phyloP scores from a whole-genome alignment of 2,329 filamentous ascomycete genomes.

The Xylaria sp. region DNA sequence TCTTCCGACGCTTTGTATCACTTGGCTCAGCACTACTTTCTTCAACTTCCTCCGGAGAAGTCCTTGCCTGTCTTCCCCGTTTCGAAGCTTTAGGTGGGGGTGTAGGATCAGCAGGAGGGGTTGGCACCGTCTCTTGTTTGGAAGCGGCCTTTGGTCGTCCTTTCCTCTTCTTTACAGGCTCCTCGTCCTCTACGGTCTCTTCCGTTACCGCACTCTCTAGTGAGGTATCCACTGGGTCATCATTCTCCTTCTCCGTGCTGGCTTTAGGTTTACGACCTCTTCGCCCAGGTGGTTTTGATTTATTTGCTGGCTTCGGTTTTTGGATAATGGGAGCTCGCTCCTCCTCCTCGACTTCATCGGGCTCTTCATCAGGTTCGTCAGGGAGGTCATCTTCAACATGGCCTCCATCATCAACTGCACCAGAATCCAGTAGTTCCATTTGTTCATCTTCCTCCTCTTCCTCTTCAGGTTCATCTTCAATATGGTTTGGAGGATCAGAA shows the following conservation, averaged over 20 bases:
- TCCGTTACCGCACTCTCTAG: constrained; percentile 15
- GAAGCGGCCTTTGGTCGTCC: constrained; percentile 36
- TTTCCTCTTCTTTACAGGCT: constrained; percentile 36
- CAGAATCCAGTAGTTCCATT: constrained; percentile 34
- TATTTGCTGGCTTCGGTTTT: constrained; percentile 33
- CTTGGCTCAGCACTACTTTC: constrained; percentile 32
- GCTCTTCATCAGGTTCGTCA: constrained; percentile 31
- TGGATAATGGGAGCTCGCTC: constrained; percentile 32
- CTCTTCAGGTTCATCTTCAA: constrained; percentile 31
- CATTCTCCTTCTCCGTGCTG: constrained; percentile 28
- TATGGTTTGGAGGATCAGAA: constrained; percentile 7
- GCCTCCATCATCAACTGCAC: constrained; percentile 34
- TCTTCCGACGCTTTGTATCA: constrained; percentile 36
- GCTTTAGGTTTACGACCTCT: constrained; percentile 39
- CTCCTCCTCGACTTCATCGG: constrained; percentile 35
- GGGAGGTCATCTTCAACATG: constrained; percentile 12
- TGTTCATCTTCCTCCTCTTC: constrained; percentile 34
- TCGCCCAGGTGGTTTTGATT: constrained; percentile 30
- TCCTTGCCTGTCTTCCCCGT: constrained; percentile 33
- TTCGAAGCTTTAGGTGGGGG: constrained; percentile 31
- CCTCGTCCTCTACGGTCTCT: constrained; percentile 30
- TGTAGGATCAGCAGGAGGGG: constrained; percentile 12
- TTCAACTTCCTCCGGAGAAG: constrained; percentile 27
- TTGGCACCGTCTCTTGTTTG: constrained; percentile 25
- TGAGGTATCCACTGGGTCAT: constrained; percentile 28